These are phyloP conservation scores for Rhodomyrtus tomentosa DNA, from an alignment of 345 rosid genomes.

Conservation along the genomic window DNA sequence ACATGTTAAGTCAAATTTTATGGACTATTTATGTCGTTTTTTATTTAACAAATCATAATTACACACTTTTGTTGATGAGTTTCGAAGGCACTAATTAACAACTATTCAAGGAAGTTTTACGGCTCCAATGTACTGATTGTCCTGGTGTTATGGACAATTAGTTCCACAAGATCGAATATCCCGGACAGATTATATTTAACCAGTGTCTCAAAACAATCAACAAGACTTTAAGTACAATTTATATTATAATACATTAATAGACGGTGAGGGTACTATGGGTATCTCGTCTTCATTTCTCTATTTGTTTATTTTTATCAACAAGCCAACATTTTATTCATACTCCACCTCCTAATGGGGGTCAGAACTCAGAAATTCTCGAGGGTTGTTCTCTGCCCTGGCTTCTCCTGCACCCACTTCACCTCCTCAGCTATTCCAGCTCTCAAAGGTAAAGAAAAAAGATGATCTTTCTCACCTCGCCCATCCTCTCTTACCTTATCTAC, in stretches of 20 bases:
- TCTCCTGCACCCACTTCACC: not conserved
- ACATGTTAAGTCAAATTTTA: not conserved
- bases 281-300: not conserved
- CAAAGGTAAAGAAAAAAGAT: not conserved
- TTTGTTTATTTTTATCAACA: not conserved
- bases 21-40: not conserved
- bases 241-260: not conserved
- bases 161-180: not conserved
- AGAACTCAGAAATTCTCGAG: not conserved
- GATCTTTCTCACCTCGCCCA: not conserved
- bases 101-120: not conserved
- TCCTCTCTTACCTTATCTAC: not conserved
- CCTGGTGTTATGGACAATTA: not conserved
- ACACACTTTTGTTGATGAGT: not conserved
- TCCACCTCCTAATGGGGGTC: not conserved
- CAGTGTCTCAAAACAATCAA: not conserved
- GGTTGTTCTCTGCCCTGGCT: not conserved
- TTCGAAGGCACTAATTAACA: fast-evolving
- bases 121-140: not conserved
- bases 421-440: not conserved
- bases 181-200: not conserved
- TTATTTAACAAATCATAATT: not conserved
- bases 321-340: not conserved
- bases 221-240: not conserved
- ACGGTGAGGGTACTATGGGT: not conserved